A percentile compares a stretch with the other conserved stretches of the same genome.
phyloP scores from a whole-genome alignment of 768 basidiomycete genomes.

The Leccinum barrowsii region DNA sequence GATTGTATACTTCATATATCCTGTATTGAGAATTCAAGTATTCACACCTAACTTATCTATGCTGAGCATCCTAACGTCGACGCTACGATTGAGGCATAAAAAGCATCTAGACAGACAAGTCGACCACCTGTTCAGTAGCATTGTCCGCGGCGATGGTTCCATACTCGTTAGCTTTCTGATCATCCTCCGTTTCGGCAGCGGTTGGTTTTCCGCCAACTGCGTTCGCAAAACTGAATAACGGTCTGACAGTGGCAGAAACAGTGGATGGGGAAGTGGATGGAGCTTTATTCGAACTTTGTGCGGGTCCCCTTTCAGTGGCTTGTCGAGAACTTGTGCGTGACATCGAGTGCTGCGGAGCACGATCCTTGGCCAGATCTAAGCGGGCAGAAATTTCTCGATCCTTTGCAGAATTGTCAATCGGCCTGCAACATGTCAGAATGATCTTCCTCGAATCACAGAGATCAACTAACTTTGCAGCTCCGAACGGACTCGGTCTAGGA shows the following conservation, averaged over 20 bases:
- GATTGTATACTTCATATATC: constrained; percentile 1
- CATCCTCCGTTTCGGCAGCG: constrained; percentile 15
- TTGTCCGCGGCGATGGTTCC: constrained; percentile 1
- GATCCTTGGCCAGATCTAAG: constrained; percentile 42
- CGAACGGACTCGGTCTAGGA: constrained; percentile 75
- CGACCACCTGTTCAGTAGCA: constrained; percentile 13
- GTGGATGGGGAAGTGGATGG: constrained; percentile 28
- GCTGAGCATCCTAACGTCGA: constrained; percentile 1
- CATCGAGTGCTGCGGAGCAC: constrained; percentile 37
- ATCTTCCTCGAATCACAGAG: not conserved
- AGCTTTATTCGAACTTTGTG: constrained; percentile 27
- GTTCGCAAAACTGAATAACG: constrained; percentile 77
- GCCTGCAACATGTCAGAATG: constrained; percentile 42
- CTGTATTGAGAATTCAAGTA: not conserved
- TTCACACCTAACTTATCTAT: not conserved
- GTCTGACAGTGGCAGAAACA: constrained; percentile 47
- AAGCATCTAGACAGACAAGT: constrained; percentile 17
- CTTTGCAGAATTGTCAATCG: constrained; percentile 76
- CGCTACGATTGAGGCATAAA: constrained; percentile 16
- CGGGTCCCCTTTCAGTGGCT: constrained; percentile 43
- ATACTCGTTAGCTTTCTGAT: constrained; percentile 9
- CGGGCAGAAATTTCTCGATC: constrained; percentile 76
- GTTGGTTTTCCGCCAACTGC: constrained; percentile 48
- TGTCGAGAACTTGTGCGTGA: constrained; percentile 47
- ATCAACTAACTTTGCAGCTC: constrained; percentile 65